Base-by-base conservation (phyloP, 345 rosid genomes). In the Gossypium thurberi region DNA sequence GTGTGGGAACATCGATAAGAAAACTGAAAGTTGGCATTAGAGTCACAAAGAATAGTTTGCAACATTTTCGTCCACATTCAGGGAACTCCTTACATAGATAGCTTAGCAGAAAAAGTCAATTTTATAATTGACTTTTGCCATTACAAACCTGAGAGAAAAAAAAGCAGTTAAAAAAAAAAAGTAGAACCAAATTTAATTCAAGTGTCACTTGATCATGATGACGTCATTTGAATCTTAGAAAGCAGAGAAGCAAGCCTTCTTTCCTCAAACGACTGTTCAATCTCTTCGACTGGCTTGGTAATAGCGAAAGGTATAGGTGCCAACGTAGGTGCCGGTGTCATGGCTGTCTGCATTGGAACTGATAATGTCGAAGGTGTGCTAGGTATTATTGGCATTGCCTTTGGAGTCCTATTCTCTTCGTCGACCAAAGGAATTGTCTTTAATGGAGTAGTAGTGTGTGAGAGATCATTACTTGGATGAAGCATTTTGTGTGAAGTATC, bases 221-320 rank as follows among this genome's bases (percentile, higher is more conserved):
- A 68, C 68, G 81, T 82, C 20, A 85, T 65, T 44, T 78, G 79
- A 18, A 80, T 43, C 48, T 59, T 74, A 8, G 90, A 87, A 78
- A 86, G 79, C 79, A 86, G 74, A 70, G 85, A 90, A 40, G 94
- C 98, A 20, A 91, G 91, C 81, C 98, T 86, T 81, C 85, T 82
- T 83, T 95, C 99, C 83, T 95, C 97, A 18, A 95, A 92, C 1
- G 99, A 92, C 70, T 87, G 93, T 58, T 95, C 99, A 12, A 83
- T 78, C 56, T 85, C 94, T 78, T 84, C 84, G 53, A 71, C 83
- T 58, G 82, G 69, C 59, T 81, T 76, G 11, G 71, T 72, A 60
- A 60, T 26, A 65, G 69, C 67, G 33, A 70, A 76, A 43, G 86
- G 76, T 28, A 81, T 55, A 17, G 76, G 75, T 33, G 85, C 85